Evolutionary conservation across 176 grass and related monocot genomes (phyloP), one percentile per base, ranked within the genome.

Genomic region (Cymbopogon citratus): DNA sequence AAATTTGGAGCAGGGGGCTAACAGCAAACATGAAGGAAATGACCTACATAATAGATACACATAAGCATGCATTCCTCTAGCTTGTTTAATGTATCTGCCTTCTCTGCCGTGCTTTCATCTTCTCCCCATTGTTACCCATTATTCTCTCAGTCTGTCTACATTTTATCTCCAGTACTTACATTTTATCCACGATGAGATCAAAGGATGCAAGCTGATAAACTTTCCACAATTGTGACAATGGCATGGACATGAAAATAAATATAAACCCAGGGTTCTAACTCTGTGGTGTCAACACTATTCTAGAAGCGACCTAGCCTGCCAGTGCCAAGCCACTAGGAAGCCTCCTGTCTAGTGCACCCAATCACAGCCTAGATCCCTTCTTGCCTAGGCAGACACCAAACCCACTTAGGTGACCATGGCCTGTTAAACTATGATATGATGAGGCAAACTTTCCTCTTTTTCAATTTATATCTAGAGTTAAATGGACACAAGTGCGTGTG

Each of bases 101-200:
- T 27, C 54, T 46, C 41, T 28, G 15, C 26, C 38, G 35, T 36
- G 35, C 10, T 23, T 26, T n/a, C 16, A 72, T 45, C n/a, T 71
- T 26, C 15, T 35, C 64, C 5, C 21, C 41, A 36, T 63, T 45
- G 18, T 66, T 18, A 54, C 24, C 45, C 76, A 36, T 71, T 59
- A 45, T 26, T 80, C 18, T 57, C 69, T 29, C n/a, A 2, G 33
- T 49, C 46, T 56, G 26, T n/a, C 29, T 36, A 28, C 10, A 27
- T 25, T 66, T 46, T 59, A 31, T 59, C 25, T 74, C 60, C 6
- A 18, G 13, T 81, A 64, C 28, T 67, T 75, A 35, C 52, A 40
- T n/a, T n/a, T n/a, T n/a, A n/a, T n/a, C n/a, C n/a, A 68, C 57
- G 19, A 54, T 85, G 76, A 25, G 23, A 19, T 81, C 46, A 61